Evolutionary conservation across 139 green algal genomes (phyloP).

Genomic region (Chlamydomonas incerta): DNA sequence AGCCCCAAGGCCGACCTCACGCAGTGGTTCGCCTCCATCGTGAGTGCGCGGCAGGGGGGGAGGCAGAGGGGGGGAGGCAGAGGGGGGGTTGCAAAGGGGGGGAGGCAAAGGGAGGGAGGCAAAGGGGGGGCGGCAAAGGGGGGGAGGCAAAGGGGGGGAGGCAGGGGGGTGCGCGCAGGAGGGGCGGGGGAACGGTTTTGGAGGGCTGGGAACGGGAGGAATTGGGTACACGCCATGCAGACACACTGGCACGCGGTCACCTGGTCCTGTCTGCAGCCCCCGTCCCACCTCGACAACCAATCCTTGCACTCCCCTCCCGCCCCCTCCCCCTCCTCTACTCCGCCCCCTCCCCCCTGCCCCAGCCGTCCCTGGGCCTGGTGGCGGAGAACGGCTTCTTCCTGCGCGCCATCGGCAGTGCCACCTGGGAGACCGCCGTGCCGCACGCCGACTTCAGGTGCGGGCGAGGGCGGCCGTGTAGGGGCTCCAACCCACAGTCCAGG

Average conservation of each 20-base stretch:
- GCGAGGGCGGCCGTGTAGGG: too few species aligned
- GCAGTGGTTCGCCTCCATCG: constrained; percentile 88
- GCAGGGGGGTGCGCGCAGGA: too few species aligned
- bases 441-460: constrained; percentile 60
- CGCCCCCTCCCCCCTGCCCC: background rate
- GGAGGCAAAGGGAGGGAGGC: background rate
- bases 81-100: background rate
- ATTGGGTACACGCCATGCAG: too few species aligned
- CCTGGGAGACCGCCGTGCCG: constrained; percentile 48
- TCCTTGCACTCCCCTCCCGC: background rate
- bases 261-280: too few species aligned
- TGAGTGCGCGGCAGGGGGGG: constrained; percentile 40
- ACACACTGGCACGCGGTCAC: too few species aligned
- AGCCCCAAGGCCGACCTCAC: constrained; percentile 78
- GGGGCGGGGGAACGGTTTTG: too few species aligned
- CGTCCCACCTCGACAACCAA: too few species aligned
- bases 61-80: background rate
- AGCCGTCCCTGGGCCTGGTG: constrained; percentile 84
- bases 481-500: too few species aligned
- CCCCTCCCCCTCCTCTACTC: background rate
- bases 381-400: constrained; percentile 96
- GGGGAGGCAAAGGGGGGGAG: too few species aligned
- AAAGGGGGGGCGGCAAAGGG: too few species aligned
- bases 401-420: constrained; percentile 50
- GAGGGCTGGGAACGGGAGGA: too few species aligned